These are phyloP conservation scores for Dioszegia hungarica DNA, from an alignment of 768 basidiomycete genomes.

Conservation along the genomic window DNA sequence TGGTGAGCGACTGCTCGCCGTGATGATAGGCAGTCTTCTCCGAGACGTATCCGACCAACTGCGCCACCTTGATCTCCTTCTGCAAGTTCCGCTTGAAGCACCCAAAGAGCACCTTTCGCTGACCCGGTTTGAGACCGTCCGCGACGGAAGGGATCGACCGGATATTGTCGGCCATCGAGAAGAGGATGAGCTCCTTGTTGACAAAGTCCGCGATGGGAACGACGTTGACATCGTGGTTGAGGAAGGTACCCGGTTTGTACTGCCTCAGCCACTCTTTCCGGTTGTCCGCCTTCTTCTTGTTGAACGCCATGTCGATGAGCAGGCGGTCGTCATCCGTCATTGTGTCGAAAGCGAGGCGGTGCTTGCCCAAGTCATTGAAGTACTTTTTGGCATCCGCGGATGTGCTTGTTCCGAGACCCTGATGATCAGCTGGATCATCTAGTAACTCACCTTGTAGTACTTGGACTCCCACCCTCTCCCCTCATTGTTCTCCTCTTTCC, in stretches of 20 bases:
- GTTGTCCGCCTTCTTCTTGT: conserved; percentile 98
- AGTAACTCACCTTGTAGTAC: conserved; percentile 83
- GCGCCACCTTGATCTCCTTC: conserved; percentile 87
- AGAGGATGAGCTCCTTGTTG: conserved; percentile 93
- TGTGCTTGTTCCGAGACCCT: conserved; percentile 94
- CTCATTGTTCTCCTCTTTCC: conserved; percentile 73
- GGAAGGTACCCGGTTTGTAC: conserved; percentile 90
- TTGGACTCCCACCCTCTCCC: conserved; percentile 82
- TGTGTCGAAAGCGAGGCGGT: conserved; percentile 86
- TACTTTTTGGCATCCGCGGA: conserved; percentile 87
- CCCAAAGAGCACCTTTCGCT: conserved; percentile 92
- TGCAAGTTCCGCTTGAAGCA: conserved; percentile 93
- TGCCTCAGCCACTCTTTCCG: conserved; percentile 96
- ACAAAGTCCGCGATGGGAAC: conserved; percentile 92
- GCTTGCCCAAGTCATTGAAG: conserved; percentile 84
- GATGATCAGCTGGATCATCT: not conserved
- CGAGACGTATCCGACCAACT: conserved; percentile 89
- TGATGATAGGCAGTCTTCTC: conserved; percentile 96
- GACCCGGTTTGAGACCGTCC: conserved; percentile 95
- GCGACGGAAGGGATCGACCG: conserved; percentile 92
- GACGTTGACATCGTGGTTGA: conserved; percentile 80
- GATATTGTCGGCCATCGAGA: conserved; percentile 99
- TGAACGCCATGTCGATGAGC: conserved; percentile 95
- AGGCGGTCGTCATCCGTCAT: conserved; percentile 76
- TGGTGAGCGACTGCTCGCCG: conserved; percentile 78